phyloP scores from a whole-genome alignment of 768 basidiomycete species.

The Hirschioporus abietinus region DNA sequence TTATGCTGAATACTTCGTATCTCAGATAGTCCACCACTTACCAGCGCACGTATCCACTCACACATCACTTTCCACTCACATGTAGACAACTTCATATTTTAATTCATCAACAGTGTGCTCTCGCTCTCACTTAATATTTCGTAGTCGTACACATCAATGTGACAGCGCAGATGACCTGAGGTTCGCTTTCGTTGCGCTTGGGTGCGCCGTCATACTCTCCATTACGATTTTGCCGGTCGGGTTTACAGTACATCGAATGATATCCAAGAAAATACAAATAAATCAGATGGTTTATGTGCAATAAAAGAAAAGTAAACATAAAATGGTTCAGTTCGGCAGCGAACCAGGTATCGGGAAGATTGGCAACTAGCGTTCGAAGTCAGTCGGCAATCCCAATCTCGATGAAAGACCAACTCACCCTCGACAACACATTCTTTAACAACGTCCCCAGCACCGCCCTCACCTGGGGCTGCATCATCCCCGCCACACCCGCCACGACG shows the following conservation, averaged over 20 bases:
- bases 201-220: too few relatives aligned
- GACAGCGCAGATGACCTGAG: too few relatives aligned
- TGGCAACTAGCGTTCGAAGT: not conserved
- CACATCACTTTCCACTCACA: too few relatives aligned
- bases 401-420: not conserved
- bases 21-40: too few relatives aligned
- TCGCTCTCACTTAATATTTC: too few relatives aligned
- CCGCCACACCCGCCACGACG: not conserved
- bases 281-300: not conserved
- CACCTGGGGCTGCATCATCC: not conserved
- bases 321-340: not conserved
- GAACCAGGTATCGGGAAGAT: not conserved
- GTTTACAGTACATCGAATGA: not conserved
- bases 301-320: not conserved
- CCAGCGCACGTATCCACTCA: too few relatives aligned
- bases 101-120: too few relatives aligned
- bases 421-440: not conserved
- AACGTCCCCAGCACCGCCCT: not conserved
- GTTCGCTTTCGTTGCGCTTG: too few relatives aligned
- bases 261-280: not conserved
- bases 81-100: too few relatives aligned
- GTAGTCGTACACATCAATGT: too few relatives aligned
- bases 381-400: not conserved
- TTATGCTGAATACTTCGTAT: too few relatives aligned
- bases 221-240: not conserved